Evolutionary conservation across 2,329 filamentous ascomycete genomes (phyloP), one percentile per base, ranked within the genome.

Genomic region (Curvularia sp.): DNA sequence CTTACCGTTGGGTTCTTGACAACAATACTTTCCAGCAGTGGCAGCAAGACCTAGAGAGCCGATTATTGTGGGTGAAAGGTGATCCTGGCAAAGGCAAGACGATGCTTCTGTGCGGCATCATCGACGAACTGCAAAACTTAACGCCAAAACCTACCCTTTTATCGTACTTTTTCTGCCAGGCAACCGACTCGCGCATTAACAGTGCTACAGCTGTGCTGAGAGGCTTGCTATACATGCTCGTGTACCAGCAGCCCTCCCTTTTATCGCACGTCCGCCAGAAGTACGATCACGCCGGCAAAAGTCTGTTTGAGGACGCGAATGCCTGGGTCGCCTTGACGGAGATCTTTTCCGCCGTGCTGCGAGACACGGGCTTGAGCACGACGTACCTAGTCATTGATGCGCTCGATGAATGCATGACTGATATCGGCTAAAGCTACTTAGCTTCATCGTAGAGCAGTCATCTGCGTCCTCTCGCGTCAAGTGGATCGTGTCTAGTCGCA

Each of bases 261-360:
- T n/a, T 25, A 6, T 3, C 10, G 15, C 55, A 64, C 19, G 15
- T 64, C 9, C 57, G 55, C 6, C 49, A 67, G 8, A 70, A 72
- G 42, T 78, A 81, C 46, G 55, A 59, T 15, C 23, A 50, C 12
- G 55, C 59, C 1, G 59, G 52, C 28, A 59, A 55, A 46, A 25
- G n/a, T 25, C 28, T 61, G 30, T 61, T 60, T 28, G 43, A 80
- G n/a, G 78, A 76, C 48, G 19, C 42, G 0, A 80, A 80, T 70
- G 57, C 57, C 12, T 62, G 58, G 60, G n/a, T 53, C 12, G 49
- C 42, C 9, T 13, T 66, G 38, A 21, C 65, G 0, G 55, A 73
- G 1, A 77, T 83, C 4, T 74, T 84, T 0, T 57, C n/a, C 0
- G 58, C 63, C 4, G 80, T 84, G 8, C 54, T 84, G 1, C n/a